Conservation (phyloP, 371 early-diverging fungal species). For the Mortierella sp. region DNA sequence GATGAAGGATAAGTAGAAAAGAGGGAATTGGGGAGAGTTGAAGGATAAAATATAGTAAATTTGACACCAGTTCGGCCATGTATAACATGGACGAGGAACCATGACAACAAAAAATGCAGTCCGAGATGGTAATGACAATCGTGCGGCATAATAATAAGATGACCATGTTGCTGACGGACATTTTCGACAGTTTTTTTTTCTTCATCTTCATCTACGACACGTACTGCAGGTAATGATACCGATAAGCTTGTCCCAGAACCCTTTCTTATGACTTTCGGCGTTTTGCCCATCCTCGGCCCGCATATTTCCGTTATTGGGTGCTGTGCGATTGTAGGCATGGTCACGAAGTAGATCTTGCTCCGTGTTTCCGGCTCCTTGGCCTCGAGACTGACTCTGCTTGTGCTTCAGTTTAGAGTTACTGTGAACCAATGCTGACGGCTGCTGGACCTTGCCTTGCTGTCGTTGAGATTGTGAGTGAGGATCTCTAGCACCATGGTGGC, state of each 20-base stretch:
- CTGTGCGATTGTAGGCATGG: slow-evolving; percentile 50
- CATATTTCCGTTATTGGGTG: slow-evolving; percentile 39
- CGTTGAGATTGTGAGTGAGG: slow-evolving; percentile 47
- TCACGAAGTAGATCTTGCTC: slow-evolving; percentile 57
- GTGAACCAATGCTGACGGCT: slow-evolving; percentile 44
- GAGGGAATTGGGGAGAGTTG: no score
- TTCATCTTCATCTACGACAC: slow-evolving; percentile 41
- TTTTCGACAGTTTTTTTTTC: background rate
- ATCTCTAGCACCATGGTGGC: slow-evolving; percentile 43
- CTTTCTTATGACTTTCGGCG: slow-evolving; percentile 53
- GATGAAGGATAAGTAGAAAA: no score
- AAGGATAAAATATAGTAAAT: no score
- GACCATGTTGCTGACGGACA: background rate
- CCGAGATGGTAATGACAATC: background rate
- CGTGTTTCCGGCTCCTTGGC: slow-evolving; percentile 18
- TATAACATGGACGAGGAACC: no score
- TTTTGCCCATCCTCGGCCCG: slow-evolving; percentile 53
- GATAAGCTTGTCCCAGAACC: slow-evolving; percentile 58
- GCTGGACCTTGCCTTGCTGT: slow-evolving; percentile 37
- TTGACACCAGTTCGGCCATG: no score
- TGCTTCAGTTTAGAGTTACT: slow-evolving; percentile 50
- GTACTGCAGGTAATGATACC: slow-evolving; percentile 61
- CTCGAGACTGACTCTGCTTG: slow-evolving; percentile 43
- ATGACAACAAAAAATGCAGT: no score
- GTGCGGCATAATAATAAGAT: background rate